Percentiles rank a stretch among this genome's conserved stretches.
Evolutionary conservation across 352 stramenopile species (phyloP).

Genomic region (Pelagophyceae sp.): DNA sequence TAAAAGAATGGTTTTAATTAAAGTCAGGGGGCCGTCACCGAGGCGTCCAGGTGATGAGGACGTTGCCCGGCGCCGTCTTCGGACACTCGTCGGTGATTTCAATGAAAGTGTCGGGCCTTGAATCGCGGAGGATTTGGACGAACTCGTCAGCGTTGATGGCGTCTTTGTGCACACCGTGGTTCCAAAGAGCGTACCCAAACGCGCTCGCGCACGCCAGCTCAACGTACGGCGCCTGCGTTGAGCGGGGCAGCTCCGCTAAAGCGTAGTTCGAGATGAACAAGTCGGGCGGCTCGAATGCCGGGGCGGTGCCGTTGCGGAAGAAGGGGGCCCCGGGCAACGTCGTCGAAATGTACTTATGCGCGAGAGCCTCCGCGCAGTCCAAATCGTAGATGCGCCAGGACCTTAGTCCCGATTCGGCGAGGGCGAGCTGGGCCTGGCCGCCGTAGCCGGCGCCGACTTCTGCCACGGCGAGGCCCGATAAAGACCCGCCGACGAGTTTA

Average conservation of each 20-base stretch:
- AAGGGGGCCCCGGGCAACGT: not conserved
- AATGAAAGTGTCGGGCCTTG: not conserved
- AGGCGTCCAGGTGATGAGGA: not conserved
- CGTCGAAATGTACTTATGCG: not conserved
- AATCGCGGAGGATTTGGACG: not conserved
- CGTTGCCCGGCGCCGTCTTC: not conserved
- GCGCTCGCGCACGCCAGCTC: not conserved
- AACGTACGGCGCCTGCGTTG: not conserved
- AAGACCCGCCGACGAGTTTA: not conserved
- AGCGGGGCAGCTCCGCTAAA: not conserved
- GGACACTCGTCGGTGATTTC: not conserved
- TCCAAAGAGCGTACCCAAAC: not conserved
- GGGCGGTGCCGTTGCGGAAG: not conserved
- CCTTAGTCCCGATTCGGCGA: too few species aligned
- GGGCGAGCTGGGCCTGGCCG: not conserved
- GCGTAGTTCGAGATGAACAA: not conserved
- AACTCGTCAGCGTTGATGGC: not conserved
- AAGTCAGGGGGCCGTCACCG: too few species aligned
- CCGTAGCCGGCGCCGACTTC: slow-evolving; percentile 2
- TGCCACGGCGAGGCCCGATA: not conserved
- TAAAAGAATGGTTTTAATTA: too few species aligned
- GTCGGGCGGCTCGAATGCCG: not conserved
- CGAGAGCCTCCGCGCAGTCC: not conserved
- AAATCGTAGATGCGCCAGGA: not conserved
- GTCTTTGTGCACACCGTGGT: slow-evolving; percentile 1